These are phyloP conservation scores for Candolleomyces aberdarensis DNA, from an alignment of 768 basidiomycete species.

Conservation along the genomic window DNA sequence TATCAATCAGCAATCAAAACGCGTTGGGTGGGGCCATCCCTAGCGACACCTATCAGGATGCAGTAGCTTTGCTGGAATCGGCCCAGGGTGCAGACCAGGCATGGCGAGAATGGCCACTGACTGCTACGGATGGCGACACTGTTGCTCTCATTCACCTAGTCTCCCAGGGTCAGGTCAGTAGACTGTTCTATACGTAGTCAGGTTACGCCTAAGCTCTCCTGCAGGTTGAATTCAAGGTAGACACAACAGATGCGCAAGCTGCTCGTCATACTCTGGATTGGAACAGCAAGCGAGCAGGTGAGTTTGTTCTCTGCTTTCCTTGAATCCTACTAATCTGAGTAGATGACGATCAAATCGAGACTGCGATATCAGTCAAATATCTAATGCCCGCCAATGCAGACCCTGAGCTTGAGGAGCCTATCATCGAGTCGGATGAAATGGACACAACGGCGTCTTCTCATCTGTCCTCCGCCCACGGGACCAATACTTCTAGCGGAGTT, in stretches of 20 bases:
- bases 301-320: conserved; percentile 11
- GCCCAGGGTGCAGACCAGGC: conserved; percentile 44
- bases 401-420: conserved; percentile 7
- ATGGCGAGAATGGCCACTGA: conserved; percentile 77
- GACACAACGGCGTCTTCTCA: conserved; percentile 1
- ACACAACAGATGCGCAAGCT: conserved; percentile 56
- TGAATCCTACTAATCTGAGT: background rate
- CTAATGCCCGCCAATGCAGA: conserved; percentile 20
- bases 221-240: conserved; percentile 72
- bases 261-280: conserved; percentile 63
- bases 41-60: conserved; percentile 69
- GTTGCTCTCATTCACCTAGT: conserved; percentile 75
- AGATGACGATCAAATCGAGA: conserved; percentile 89
- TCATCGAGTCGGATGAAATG: background rate
- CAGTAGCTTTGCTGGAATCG: conserved; percentile 55
- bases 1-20: conserved; percentile 55
- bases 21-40: conserved; percentile 62
- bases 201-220: background rate
- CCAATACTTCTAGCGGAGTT: conserved; percentile 33
- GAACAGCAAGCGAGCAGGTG: conserved; percentile 90
- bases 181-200: background rate
- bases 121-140: conserved; percentile 78
- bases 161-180: conserved; percentile 70
- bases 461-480: conserved; percentile 37
- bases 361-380: conserved; percentile 48